Percentiles rank a stretch among this genome's conserved stretches.
Conservation (phyloP, 192 early-diverging fungal genomes). For the Polychytrium aggregatum region DNA sequence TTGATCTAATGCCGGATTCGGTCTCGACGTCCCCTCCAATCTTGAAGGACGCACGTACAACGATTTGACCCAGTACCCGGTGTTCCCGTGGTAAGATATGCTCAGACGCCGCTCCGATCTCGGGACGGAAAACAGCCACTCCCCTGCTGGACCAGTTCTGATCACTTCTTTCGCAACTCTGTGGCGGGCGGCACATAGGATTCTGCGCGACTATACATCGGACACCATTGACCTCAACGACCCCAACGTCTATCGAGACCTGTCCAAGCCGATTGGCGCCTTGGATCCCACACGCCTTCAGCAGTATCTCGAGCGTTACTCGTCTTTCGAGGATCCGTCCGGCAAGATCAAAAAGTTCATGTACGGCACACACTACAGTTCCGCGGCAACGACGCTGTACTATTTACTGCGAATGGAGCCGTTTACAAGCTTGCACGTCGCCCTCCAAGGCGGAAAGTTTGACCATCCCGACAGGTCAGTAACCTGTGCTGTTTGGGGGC, state of each 20-base stretch:
- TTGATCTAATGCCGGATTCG: too few species aligned
- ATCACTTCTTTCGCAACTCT: too few species aligned
- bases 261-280: constrained; percentile 86
- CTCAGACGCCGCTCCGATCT: background rate
- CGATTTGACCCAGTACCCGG: constrained; percentile 93
- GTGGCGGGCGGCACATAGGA: too few species aligned
- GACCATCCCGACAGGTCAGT: constrained; percentile 40
- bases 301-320: constrained; percentile 54
- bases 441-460: constrained; percentile 41
- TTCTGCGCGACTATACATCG: constrained; percentile 22
- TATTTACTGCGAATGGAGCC: constrained; percentile 86
- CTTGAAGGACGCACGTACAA: constrained; percentile 24
- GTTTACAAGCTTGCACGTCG: constrained; percentile 60
- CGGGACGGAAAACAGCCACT: background rate
- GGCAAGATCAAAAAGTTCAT: constrained; percentile 57
- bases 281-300: constrained; percentile 54
- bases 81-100: constrained; percentile 90
- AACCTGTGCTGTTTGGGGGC: background rate
- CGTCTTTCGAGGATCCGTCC: constrained; percentile 51
- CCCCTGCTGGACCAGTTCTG: background rate
- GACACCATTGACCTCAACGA: constrained; percentile 61
- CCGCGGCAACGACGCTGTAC: constrained; percentile 78
- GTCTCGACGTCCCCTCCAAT: too few species aligned
- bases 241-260: constrained; percentile 70
- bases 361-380: constrained; percentile 97